Evolutionary conservation across 305 asterid genomes (phyloP).

Genomic region (Ilex paraguariensis): DNA sequence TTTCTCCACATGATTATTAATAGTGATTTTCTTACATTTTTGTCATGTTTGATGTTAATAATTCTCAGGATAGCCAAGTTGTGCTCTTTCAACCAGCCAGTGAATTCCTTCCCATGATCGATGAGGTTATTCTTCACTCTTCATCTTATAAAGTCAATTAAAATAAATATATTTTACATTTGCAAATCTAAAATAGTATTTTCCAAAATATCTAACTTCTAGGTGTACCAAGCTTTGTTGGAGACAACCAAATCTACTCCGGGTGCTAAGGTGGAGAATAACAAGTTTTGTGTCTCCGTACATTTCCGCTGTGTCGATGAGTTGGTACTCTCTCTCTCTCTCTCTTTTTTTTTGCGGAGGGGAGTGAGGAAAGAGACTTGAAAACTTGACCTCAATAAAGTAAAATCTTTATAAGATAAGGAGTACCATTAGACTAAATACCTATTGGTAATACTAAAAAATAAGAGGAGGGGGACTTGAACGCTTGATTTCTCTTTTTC

Average conservation of each 20-base stretch:
- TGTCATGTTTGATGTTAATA: not conserved
- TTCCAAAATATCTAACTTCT: not conserved
- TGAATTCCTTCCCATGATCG: conserved; percentile 87
- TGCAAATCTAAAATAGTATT: not conserved
- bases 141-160: not conserved
- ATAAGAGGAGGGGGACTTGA: no score
- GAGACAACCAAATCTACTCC: conserved; percentile 67
- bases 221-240: conserved; percentile 63
- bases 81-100: conserved; percentile 81
- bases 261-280: conserved; percentile 84
- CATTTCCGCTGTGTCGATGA: conserved; percentile 96
- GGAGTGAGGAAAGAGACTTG: no score
- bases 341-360: no score
- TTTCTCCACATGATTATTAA: no score
- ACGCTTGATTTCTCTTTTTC: no score
- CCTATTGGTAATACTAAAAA: no score
- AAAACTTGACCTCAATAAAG: no score
- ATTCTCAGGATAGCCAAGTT: conserved; percentile 49
- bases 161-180: no score
- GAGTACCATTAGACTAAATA: no score
- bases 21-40: no score
- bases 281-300: conserved; percentile 87
- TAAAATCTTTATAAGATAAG: no score
- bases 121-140: conserved; percentile 38
- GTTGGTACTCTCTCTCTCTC: conserved; percentile 36